These are phyloP conservation scores for Inosperma sp. DNA, from an alignment of 768 basidiomycete genomes.

Conservation along the genomic window DNA sequence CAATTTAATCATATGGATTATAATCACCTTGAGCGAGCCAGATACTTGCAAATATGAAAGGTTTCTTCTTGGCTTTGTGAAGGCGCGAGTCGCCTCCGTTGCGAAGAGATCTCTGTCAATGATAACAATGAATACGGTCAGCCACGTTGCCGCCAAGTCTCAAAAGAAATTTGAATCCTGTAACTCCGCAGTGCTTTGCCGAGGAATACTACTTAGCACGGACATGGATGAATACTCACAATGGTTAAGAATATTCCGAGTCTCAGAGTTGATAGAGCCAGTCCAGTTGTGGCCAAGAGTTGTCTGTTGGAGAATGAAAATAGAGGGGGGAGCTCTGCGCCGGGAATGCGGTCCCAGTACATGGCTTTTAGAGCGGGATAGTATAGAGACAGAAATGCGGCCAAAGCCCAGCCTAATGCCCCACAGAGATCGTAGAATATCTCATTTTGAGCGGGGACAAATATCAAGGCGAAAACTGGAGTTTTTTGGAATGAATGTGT, in stretches of 20 bases:
- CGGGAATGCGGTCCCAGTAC: slow-evolving; percentile 38
- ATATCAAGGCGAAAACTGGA: slow-evolving; percentile 51
- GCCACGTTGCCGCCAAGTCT: too few relatives aligned
- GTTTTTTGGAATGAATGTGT: not conserved
- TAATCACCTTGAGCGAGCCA: slow-evolving; percentile 58
- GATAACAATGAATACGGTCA: too few relatives aligned
- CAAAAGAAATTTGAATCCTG: too few relatives aligned
- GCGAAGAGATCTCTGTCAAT: slow-evolving; percentile 42
- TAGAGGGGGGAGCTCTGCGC: slow-evolving; percentile 36
- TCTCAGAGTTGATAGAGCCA: slow-evolving; percentile 58
- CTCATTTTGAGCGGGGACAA: slow-evolving; percentile 62
- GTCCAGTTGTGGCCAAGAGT: slow-evolving; percentile 50
- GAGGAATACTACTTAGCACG: too few relatives aligned
- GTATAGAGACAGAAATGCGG: slow-evolving; percentile 57
- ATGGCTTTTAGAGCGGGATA: slow-evolving; percentile 52
- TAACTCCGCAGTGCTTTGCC: too few relatives aligned
- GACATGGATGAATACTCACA: slow-evolving; percentile 32
- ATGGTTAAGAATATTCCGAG: slow-evolving; percentile 56
- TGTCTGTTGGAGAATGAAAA: slow-evolving; percentile 56
- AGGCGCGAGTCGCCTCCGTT: slow-evolving; percentile 64
- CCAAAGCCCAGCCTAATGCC: slow-evolving; percentile 59
- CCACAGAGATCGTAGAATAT: slow-evolving; percentile 66
- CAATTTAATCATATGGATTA: not conserved
- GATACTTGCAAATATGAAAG: slow-evolving; percentile 44
- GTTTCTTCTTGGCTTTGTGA: slow-evolving; percentile 45